Base-by-base conservation (phyloP, 768 basidiomycete species). In the Mycena amicta region DNA sequence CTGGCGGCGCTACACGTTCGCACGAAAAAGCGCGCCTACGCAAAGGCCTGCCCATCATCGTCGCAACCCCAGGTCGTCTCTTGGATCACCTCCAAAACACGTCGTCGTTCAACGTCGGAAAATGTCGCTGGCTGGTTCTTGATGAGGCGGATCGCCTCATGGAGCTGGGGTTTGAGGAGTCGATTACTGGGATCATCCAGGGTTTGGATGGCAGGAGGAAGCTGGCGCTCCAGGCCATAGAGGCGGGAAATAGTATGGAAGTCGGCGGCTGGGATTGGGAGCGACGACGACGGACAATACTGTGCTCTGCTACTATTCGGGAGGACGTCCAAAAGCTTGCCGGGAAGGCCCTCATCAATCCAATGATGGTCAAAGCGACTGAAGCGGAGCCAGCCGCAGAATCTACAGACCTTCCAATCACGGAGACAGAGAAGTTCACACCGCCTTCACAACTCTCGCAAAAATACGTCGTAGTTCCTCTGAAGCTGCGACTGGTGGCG, bases 81-180 rank as follows among this genome's bases (percentile, higher is more conserved):
- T 83, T 99, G 55, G 97, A 98, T 70, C 97, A 99, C 69, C 81
- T 99, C 37, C 95, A 98, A 72, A 95, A 96, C 67, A 98, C 97
- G 0, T 84, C 91, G 0, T 89, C 93, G 0, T 93, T 99, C 74
- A 88, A 95, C 59, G 84, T 95, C 55, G 94, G 90, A 52, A 96
- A 95, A 75, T 93, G 92, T 70, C 85, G 92, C 47, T 99, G 96
- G 94, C 80, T 99, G 28, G 88, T 99, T 8, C 84, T 98, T 25
- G 97, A 99, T 69, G 97, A 99, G 76, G 95, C 96, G 5, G 97
- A 99, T 74, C 82, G 95, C 40, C 76, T 99, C 51, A 98, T 98
- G 95, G 95, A 98, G 62, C 85, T 98, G 41, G 97, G 97, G 0
- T 99, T 99, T 62, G 95, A 97, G 71, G 95, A 98, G 68, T 93